A percentile compares a stretch with the other conserved stretches of the same genome.
Conservation (phyloP, 345 rosid genomes). For the Dipteronia dyeriana region DNA sequence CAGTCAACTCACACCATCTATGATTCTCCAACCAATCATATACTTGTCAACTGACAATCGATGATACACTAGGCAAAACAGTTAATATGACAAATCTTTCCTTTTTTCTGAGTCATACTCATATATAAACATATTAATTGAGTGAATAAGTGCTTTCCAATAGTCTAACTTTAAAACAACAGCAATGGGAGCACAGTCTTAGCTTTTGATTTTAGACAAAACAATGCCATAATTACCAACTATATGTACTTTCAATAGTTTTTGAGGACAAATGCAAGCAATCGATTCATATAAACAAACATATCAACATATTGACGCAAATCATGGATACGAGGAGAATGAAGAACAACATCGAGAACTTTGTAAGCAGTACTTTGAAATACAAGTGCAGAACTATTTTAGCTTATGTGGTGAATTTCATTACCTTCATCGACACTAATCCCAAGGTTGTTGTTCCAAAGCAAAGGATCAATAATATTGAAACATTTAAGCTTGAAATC, state of each 20-base stretch:
- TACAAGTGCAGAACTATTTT: not conserved
- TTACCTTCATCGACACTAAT: conserved; percentile 64
- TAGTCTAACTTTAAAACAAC: not conserved
- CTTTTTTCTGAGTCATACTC: not conserved
- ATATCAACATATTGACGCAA: not conserved
- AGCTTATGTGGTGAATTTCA: not conserved
- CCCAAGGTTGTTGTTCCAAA: conserved; percentile 62
- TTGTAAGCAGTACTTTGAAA: not conserved
- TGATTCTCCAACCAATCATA: not conserved
- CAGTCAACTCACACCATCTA: not conserved
- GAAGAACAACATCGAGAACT: not conserved
- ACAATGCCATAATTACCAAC: not conserved
- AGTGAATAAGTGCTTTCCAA: not conserved
- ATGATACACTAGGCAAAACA: not conserved
- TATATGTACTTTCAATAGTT: not conserved
- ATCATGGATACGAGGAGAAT: too few relatives aligned
- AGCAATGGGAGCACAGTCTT: not conserved
- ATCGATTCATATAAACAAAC: not conserved
- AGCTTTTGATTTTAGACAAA: not conserved
- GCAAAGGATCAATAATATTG: conserved; percentile 64
- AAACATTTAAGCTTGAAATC: conserved; percentile 25
- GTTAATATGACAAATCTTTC: not conserved
- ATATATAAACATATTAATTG: not conserved
- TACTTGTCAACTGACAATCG: not conserved
- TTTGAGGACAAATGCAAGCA: not conserved